phyloP scores from a whole-genome alignment of 371 early-diverging fungal species.

The Amoeboaphelidium protococcarum region DNA sequence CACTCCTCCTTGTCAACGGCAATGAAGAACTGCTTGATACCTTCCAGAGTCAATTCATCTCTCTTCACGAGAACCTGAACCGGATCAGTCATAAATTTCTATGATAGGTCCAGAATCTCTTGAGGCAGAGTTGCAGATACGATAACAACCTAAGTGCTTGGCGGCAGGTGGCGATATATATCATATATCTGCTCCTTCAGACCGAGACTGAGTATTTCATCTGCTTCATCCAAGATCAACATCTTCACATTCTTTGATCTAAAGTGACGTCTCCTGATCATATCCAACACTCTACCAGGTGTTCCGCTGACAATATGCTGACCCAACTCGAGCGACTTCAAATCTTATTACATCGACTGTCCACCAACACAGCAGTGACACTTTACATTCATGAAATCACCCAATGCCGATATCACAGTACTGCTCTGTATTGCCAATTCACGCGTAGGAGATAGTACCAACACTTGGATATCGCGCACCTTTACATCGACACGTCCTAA shows the following conservation, averaged over 20 bases:
- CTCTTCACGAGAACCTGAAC: conserved; percentile 81
- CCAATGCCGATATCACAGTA: conserved; percentile 51
- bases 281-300: conserved; percentile 79
- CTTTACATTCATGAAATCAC: conserved; percentile 52
- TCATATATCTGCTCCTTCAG: conserved; percentile 87
- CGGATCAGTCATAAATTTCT: conserved; percentile 74
- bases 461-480: conserved; percentile 48
- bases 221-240: conserved; percentile 91
- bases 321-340: conserved; percentile 28
- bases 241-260: conserved; percentile 50
- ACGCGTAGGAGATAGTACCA: conserved; percentile 70
- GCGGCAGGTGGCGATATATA: conserved; percentile 61
- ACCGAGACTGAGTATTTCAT: conserved; percentile 80
- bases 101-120: conserved; percentile 70
- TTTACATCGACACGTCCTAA: conserved; percentile 54
- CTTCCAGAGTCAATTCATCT: conserved; percentile 86
- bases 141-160: conserved; percentile 57
- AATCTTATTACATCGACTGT: conserved; percentile 53
- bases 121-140: conserved; percentile 77
- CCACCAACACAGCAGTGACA: conserved; percentile 75
- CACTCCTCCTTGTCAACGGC: conserved; percentile 69
- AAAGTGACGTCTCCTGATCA: conserved; percentile 61
- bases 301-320: conserved; percentile 73
- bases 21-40: conserved; percentile 80
- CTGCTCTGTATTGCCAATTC: conserved; percentile 78